Conservation (phyloP, 352 stramenopile genomes). For the Phytopythium helicoides region DNA sequence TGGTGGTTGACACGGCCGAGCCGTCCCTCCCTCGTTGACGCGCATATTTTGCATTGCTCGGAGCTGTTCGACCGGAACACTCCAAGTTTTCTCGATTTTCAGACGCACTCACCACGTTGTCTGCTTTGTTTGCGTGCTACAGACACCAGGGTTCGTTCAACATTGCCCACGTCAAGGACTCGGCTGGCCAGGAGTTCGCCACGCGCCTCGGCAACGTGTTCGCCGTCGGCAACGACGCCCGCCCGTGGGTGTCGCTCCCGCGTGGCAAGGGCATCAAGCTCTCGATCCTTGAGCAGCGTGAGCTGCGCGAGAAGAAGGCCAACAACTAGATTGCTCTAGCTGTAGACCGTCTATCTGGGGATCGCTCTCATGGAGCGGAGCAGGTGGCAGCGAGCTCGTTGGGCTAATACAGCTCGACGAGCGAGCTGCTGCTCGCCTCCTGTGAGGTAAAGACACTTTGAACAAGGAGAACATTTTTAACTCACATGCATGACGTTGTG, state of each 20-base stretch:
- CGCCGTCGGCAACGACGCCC: slow-evolving; percentile 93
- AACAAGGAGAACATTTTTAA: slow-evolving; percentile 1
- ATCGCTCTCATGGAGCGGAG: background rate
- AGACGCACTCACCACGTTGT: slow-evolving; percentile 13
- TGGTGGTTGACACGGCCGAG: slow-evolving; percentile 41
- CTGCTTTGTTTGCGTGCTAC: slow-evolving; percentile 18
- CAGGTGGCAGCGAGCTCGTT: background rate
- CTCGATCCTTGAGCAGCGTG: slow-evolving; percentile 96
- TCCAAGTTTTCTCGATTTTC: background rate
- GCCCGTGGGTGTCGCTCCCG: slow-evolving; percentile 94
- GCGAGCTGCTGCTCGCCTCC: too few species aligned
- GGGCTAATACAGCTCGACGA: too few species aligned
- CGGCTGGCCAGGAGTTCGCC: slow-evolving; percentile 96
- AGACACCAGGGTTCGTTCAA: slow-evolving; percentile 99
- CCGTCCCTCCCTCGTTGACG: background rate
- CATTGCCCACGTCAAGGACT: slow-evolving; percentile 99
- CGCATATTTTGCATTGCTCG: background rate
- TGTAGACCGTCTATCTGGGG: background rate
- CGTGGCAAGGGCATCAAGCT: slow-evolving; percentile 99
- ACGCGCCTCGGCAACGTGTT: slow-evolving; percentile 98
- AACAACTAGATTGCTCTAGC: slow-evolving; percentile 40
- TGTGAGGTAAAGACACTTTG: too few species aligned
- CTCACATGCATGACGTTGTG: background rate
- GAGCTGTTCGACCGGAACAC: background rate
- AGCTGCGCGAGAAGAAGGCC: slow-evolving; percentile 72